Evolutionary conservation across 495 filamentous ascomycete species (phyloP).

Genomic region (Aspergillus bertholletiae): DNA sequence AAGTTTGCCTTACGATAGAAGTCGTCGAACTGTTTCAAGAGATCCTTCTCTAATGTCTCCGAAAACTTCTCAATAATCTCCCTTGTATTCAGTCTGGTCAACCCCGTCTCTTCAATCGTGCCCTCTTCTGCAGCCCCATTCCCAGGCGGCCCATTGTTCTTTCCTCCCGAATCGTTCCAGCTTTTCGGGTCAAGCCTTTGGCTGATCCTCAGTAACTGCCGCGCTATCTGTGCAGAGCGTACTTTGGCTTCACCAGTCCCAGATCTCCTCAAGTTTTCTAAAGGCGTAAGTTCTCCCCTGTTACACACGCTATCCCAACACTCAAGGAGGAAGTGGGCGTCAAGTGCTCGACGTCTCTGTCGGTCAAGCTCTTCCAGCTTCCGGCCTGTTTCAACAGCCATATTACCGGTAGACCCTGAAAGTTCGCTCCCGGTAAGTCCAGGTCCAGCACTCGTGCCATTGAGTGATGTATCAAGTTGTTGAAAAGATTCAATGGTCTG

Average conservation of each 20-base stretch:
- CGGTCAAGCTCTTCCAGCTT: constrained; percentile 90
- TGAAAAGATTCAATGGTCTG: constrained; percentile 89
- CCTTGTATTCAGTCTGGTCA: constrained; percentile 61
- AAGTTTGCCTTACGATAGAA: constrained; percentile 92
- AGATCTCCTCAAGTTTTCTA: constrained; percentile 76
- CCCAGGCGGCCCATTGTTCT: constrained; percentile 52
- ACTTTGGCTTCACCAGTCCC: constrained; percentile 84
- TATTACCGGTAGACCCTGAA: constrained; percentile 66
- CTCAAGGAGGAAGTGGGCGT: constrained; percentile 90
- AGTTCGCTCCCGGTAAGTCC: constrained; percentile 43
- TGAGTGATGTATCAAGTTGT: constrained; percentile 76
- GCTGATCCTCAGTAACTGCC: constrained; percentile 84
- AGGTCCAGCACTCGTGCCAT: constrained; percentile 37
- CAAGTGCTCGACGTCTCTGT: constrained; percentile 82
- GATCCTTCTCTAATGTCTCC: constrained; percentile 90
- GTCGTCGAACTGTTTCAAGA: constrained; percentile 94
- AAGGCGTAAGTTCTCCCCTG: constrained; percentile 68
- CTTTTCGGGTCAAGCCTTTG: constrained; percentile 73
- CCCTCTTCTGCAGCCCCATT: constrained; percentile 29
- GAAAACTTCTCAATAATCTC: constrained; percentile 97
- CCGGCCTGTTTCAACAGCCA: constrained; percentile 93
- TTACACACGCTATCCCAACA: constrained; percentile 95
- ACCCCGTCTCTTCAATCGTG: constrained; percentile 33
- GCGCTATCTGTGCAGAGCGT: constrained; percentile 82
- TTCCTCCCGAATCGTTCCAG: constrained; percentile 60